These are phyloP conservation scores for Candida namnaoensis DNA, from an alignment of 805 yeast genomes.

Conservation along the genomic window DNA sequence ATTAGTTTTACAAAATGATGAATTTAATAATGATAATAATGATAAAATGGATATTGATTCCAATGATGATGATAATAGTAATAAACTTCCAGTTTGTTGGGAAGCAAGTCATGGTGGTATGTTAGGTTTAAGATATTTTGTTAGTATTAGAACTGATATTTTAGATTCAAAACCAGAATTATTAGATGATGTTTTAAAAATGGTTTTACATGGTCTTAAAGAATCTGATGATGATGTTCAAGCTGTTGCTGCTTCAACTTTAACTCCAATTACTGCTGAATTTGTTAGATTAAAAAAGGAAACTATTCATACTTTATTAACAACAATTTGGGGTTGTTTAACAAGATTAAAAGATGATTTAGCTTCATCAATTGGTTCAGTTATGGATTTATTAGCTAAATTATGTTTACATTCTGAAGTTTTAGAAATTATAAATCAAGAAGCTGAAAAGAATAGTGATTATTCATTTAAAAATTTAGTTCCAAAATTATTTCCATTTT, in stretches of 20 bases:
- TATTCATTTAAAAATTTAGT: constrained; percentile 66
- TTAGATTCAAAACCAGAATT: constrained; percentile 45
- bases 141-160: constrained; percentile 80
- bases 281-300: constrained; percentile 58
- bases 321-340: constrained; percentile 86
- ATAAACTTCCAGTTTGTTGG: constrained; percentile 56
- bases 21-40: constrained; percentile 4
- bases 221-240: constrained; percentile 90
- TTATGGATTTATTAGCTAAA: constrained; percentile 87
- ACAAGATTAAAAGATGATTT: constrained; percentile 84
- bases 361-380: constrained; percentile 91
- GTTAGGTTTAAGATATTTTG: constrained; percentile 87
- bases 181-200: constrained; percentile 64
- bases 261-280: constrained; percentile 83
- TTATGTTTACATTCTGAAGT: constrained; percentile 79
- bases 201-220: constrained; percentile 82
- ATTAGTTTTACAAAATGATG: constrained; percentile 55
- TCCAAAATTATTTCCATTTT: constrained; percentile 88
- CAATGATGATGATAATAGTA: background rate
- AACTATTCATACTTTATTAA: constrained; percentile 36
- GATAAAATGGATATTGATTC: background rate
- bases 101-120: constrained; percentile 98
- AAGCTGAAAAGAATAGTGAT: constrained; percentile 41
- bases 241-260: constrained; percentile 90
- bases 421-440: constrained; percentile 56